phyloP scores from a whole-genome alignment of 257 asterid species.

The Verbascum thapsus region DNA sequence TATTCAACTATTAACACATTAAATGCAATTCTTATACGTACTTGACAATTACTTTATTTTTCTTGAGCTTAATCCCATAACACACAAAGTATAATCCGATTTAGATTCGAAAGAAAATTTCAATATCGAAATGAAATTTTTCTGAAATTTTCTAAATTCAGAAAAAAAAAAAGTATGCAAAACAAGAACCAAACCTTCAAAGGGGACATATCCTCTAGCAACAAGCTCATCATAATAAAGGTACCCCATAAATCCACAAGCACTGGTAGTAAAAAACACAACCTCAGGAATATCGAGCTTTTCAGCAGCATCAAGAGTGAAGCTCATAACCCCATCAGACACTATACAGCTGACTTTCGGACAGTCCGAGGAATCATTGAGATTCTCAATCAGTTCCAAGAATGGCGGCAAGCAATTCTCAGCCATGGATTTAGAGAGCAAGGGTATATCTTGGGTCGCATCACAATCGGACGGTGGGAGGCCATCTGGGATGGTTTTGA shows the following conservation, averaged over 20 bases:
- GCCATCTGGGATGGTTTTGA: conserved; percentile 54
- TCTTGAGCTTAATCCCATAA: too few relatives aligned
- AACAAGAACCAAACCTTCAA: conserved; percentile 35
- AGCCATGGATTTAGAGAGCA: conserved; percentile 36
- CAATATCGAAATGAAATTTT: too few relatives aligned
- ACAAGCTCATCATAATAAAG: conserved; percentile 39
- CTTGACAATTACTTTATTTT: too few relatives aligned
- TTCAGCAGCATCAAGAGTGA: conserved; percentile 47
- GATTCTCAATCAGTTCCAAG: conserved; percentile 33
- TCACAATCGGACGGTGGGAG: conserved; percentile 41
- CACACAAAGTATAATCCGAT: too few relatives aligned
- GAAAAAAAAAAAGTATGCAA: too few relatives aligned
- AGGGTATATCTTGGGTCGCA: conserved; percentile 46
- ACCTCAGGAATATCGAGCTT: conserved; percentile 42
- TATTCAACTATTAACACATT: too few relatives aligned
- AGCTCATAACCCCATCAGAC: conserved; percentile 53
- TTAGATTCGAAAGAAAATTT: too few relatives aligned
- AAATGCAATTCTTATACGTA: too few relatives aligned
- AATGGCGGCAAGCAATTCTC: conserved; percentile 37
- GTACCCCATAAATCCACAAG: conserved; percentile 48
- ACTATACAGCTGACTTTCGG: conserved; percentile 44
- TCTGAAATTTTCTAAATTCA: too few relatives aligned
- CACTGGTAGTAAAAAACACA: conserved; percentile 42
- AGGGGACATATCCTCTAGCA: conserved; percentile 42
- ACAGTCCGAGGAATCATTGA: conserved; percentile 33